Percentiles rank a stretch among this genome's conserved stretches.
Conservation (phyloP, 129 eudicot species). For the Lonicera japonica region DNA sequence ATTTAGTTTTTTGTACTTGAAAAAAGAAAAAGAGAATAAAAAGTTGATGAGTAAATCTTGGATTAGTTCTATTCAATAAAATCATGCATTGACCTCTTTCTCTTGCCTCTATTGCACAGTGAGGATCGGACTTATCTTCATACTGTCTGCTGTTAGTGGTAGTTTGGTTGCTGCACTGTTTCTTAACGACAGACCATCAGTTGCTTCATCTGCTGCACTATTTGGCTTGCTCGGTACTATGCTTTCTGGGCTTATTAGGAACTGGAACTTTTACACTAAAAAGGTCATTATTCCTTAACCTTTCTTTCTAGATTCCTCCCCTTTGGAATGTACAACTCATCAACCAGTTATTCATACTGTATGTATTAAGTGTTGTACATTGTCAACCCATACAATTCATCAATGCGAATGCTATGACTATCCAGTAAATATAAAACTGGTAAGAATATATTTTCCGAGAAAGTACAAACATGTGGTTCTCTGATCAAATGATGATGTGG, state of each 20-base stretch:
- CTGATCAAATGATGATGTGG: too few relatives aligned
- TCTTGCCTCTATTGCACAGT: conserved; percentile 20
- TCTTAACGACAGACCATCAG: conserved; percentile 41
- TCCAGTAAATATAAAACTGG: too few relatives aligned
- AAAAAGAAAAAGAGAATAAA: too few relatives aligned
- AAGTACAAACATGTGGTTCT: too few relatives aligned
- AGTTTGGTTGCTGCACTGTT: conserved; percentile 34
- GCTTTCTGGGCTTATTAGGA: conserved; percentile 39
- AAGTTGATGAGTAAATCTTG: too few relatives aligned
- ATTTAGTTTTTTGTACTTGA: not conserved
- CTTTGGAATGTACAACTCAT: too few relatives aligned
- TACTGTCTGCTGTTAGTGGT: conserved; percentile 37
- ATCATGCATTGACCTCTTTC: not conserved
- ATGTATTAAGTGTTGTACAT: too few relatives aligned
- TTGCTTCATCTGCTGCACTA: conserved; percentile 45
- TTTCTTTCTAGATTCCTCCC: not conserved
- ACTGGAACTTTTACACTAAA: conserved; percentile 39
- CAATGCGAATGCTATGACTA: too few relatives aligned
- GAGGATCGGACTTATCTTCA: conserved; percentile 39
- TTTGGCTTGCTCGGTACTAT: conserved; percentile 56
- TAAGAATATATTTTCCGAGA: too few relatives aligned
- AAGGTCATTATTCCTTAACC: conserved; percentile 35
- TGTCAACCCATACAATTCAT: too few relatives aligned
- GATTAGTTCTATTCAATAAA: too few relatives aligned
- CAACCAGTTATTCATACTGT: too few relatives aligned